Conservation (phyloP, 306 rosid species). For the Prosopis cineraria region DNA sequence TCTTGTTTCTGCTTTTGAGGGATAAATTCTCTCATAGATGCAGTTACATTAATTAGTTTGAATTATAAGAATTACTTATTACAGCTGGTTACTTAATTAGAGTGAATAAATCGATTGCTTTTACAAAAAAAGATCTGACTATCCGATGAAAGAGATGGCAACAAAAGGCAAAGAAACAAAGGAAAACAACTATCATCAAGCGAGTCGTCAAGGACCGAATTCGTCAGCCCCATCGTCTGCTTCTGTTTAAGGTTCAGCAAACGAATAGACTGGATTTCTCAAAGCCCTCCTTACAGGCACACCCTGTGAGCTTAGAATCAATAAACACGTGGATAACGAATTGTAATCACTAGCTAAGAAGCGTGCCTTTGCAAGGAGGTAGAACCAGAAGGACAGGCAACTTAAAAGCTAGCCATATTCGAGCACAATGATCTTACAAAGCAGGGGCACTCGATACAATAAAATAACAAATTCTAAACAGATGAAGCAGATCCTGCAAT, state of each 20-base stretch:
- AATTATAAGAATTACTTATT: not conserved
- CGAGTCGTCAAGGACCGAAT: too few relatives aligned
- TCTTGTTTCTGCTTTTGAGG: too few relatives aligned
- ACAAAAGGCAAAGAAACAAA: not conserved
- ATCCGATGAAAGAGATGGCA: not conserved
- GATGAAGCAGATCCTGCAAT: not conserved
- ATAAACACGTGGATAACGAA: too few relatives aligned
- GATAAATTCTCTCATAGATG: too few relatives aligned
- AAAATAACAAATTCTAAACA: not conserved
- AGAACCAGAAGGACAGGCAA: not conserved
- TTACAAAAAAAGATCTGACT: too few relatives aligned
- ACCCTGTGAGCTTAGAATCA: too few relatives aligned
- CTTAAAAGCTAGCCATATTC: not conserved
- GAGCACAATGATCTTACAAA: not conserved
- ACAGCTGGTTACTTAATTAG: not conserved
- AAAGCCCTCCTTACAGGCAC: too few relatives aligned
- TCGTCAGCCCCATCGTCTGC: too few relatives aligned
- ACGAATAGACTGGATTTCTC: too few relatives aligned
- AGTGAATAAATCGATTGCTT: not conserved
- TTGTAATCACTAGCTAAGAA: not conserved
- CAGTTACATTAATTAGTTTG: not conserved
- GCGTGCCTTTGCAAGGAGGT: not conserved
- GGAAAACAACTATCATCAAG: too few relatives aligned
- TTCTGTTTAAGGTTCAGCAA: not conserved
- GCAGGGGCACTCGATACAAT: not conserved